Base-by-base conservation (phyloP, 2,329 filamentous ascomycete species). In the Thielaviopsis punctulata region DNA sequence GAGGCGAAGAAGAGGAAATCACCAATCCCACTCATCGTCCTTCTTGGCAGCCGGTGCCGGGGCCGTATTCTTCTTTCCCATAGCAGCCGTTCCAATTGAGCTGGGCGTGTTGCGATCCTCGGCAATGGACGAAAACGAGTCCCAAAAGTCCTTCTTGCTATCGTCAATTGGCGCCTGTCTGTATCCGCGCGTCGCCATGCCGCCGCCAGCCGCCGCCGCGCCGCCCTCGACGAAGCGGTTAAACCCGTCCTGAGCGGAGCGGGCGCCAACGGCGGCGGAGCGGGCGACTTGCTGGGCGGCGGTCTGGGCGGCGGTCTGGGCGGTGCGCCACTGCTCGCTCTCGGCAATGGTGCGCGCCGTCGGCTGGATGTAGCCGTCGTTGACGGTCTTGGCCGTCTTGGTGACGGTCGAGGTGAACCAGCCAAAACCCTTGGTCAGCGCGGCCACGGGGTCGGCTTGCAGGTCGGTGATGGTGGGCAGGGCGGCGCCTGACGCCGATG, bases 341-440 rank as follows among this genome's bases (percentile, higher is more conserved):
- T 93, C 83, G 22, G 84, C 83, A 58, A 95, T 69, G 85, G 93
- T 57, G 33, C 53, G 53, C 19, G 92, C 87, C 24, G 88, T 92
- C 9, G 92, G 92, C 67, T 94, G 88, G 51, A 98, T 86, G 68
- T 87, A 95, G 30, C 83, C 79, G 59, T 92, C 84, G 64, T 95
- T 94, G 22, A 95, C 83, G 15, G 79, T 86, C 72, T 94, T 93
- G 36, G 89, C 92, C 58, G 86, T 85, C 73, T 92, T 95, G 23
- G 80, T 81, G 43, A 96, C 87, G 12, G 86, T 88, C 30, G 79
- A 84, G 18, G 87, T 78, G 62, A 96, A 87, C 88, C 92, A 96
- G 8, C 90, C 90, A 61, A 96, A 93, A 0, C 90, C 86, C 67
- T 94, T 95, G 24, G 81, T 87, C 59, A 98, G 67, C 15, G 90